Percentiles rank a stretch among this genome's conserved stretches.
Evolutionary conservation across 2,329 filamentous ascomycete species (phyloP).

Genomic region (Colletotrichum spaethianum): DNA sequence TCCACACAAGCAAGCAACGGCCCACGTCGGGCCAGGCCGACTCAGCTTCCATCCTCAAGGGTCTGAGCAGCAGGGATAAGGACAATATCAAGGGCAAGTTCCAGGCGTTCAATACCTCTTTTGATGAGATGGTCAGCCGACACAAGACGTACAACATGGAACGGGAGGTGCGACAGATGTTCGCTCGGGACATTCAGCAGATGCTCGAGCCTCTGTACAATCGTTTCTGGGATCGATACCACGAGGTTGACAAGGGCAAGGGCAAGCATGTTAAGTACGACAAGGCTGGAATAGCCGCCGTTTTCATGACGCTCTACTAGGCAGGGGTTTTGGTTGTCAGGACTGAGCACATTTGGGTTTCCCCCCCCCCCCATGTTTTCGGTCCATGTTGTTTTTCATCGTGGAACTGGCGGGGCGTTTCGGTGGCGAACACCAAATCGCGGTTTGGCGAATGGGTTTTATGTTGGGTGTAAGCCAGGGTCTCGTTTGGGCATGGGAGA

Average conservation of each 20-base stretch:
- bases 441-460: background rate
- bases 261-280: conserved; percentile 99
- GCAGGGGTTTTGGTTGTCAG: conserved; percentile 17
- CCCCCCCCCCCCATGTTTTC: too few relatives aligned
- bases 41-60: conserved; percentile 87
- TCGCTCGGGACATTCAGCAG: conserved; percentile 88
- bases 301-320: conserved; percentile 69
- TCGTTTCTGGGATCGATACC: conserved; percentile 96
- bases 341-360: too few relatives aligned
- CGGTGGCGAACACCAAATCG: conserved; percentile 20
- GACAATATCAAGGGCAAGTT: conserved; percentile 98
- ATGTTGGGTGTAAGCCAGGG: background rate
- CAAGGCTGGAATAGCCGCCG: conserved; percentile 82
- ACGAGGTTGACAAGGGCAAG: conserved; percentile 97
- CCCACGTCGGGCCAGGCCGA: conserved; percentile 84
- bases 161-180: conserved; percentile 84
- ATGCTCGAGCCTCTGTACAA: conserved; percentile 96
- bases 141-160: conserved; percentile 94
- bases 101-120: conserved; percentile 88
- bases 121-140: conserved; percentile 87
- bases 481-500: too few relatives aligned
- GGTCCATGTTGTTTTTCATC: background rate
- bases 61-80: conserved; percentile 89
- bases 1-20: conserved; percentile 86
- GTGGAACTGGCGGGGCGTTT: conserved; percentile 21